Evolutionary conservation across 139 green algal species (phyloP).

Genomic region (Limnomonas spitsbergensis): DNA sequence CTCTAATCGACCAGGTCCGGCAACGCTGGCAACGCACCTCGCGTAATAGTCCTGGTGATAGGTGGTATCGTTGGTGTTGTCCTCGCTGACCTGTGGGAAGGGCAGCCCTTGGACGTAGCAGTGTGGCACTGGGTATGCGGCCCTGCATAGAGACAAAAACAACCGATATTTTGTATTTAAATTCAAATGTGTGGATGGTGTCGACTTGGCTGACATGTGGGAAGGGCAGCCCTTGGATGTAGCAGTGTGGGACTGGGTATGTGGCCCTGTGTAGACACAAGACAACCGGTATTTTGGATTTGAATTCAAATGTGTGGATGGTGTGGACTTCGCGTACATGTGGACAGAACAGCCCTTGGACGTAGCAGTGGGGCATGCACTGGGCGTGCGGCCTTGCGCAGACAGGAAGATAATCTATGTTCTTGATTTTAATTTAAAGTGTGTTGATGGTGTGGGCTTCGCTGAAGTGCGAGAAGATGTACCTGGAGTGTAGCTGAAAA

Average conservation of each 20-base stretch:
- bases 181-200: no score
- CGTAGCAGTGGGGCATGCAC: slow-evolving; percentile 31
- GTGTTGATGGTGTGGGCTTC: neutral
- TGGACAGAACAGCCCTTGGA: neutral
- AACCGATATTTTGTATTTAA: no score
- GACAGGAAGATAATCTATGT: neutral
- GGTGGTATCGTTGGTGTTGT: neutral
- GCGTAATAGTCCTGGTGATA: neutral
- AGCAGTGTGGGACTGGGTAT: no score
- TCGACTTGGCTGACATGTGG: neutral
- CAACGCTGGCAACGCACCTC: no score
- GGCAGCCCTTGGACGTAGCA: slow-evolving; percentile 11
- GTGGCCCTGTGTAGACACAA: no score
- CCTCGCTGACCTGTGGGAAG: neutral
- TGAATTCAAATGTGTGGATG: no score
- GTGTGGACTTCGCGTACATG: neutral
- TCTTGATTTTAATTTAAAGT: no score
- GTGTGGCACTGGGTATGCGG: slow-evolving; percentile 30
- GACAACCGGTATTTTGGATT: no score
- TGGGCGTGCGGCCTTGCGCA: slow-evolving; percentile 8
- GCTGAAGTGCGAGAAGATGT: neutral
- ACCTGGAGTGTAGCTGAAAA: no score
- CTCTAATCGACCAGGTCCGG: no score
- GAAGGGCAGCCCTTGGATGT: neutral
- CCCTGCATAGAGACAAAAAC: neutral